A percentile compares a stretch with the other conserved stretches of the same genome.
Evolutionary conservation across 306 rosid species (phyloP).

Genomic region (Glycine tomentella): DNA sequence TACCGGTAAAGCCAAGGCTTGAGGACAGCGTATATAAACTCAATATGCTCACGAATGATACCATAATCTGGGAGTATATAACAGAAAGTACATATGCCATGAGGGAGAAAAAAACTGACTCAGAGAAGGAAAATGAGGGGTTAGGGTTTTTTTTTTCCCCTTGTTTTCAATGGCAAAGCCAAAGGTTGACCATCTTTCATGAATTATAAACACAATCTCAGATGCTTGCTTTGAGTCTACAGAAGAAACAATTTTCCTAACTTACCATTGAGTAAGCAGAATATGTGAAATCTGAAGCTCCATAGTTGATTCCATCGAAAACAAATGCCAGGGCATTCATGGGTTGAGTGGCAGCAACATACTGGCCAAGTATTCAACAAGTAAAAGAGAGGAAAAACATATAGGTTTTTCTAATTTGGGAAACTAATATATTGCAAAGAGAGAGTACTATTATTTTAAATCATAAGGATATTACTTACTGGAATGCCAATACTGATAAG

Average conservation of each 20-base stretch:
- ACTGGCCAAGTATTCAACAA: conserved; percentile 56
- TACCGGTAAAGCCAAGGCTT: conserved; percentile 72
- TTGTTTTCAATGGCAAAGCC: conserved; percentile 15
- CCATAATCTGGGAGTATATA: conserved; percentile 73
- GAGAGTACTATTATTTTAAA: background rate
- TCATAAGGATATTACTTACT: conserved; percentile 57
- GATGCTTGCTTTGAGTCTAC: background rate
- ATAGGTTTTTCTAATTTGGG: background rate
- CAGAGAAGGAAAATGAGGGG: background rate
- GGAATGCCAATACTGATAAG: conserved; percentile 77
- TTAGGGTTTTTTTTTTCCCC: background rate
- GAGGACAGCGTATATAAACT: conserved; percentile 66
- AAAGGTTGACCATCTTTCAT: conserved; percentile 19
- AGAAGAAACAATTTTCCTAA: conserved; percentile 28
- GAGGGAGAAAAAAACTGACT: background rate
- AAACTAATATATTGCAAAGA: conserved; percentile 13
- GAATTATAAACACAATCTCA: conserved; percentile 31
- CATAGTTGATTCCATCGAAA: conserved; percentile 88
- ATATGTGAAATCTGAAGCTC: conserved; percentile 88
- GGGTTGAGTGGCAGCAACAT: conserved; percentile 93
- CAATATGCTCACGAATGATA: conserved; percentile 75
- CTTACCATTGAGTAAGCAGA: conserved; percentile 88
- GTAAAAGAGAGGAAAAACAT: background rate
- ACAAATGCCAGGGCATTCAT: conserved; percentile 85
- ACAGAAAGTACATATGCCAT: conserved; percentile 26